Evolutionary conservation across 2,329 filamentous ascomycete genomes (phyloP).

Genomic region (Dactylellina drechsleri): DNA sequence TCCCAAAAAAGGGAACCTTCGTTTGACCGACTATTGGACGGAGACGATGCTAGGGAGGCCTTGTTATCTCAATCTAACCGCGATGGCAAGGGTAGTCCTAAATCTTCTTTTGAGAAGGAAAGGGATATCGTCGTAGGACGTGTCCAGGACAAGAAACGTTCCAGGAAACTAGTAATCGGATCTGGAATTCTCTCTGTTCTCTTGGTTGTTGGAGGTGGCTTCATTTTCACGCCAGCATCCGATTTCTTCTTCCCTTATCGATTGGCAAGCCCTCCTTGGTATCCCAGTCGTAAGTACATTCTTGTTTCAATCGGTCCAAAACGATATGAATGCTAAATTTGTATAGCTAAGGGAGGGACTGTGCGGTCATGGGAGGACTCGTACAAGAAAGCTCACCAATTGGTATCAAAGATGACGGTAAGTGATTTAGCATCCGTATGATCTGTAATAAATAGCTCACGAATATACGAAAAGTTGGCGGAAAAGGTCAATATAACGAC

Average conservation of each 20-base stretch:
- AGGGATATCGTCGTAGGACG: slow-evolving; percentile 12
- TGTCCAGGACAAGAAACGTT: slow-evolving; percentile 10
- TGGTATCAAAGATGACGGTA: slow-evolving; percentile 38
- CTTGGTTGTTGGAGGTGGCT: slow-evolving; percentile 12
- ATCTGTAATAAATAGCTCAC: slow-evolving; percentile 1
- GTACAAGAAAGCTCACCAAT: slow-evolving; percentile 27
- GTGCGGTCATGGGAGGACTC: slow-evolving; percentile 26
- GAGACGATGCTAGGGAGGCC: slow-evolving; percentile 26
- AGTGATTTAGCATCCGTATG: background rate
- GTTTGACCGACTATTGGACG: slow-evolving; percentile 26
- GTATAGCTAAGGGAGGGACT: slow-evolving; percentile 28
- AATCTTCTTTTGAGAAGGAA: slow-evolving; percentile 26
- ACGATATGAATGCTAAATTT: background rate
- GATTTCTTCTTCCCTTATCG: slow-evolving; percentile 72
- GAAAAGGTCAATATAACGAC: slow-evolving; percentile 95
- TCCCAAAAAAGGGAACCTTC: slow-evolving; percentile 19
- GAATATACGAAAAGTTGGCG: slow-evolving; percentile 64
- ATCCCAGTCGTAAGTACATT: slow-evolving; percentile 25
- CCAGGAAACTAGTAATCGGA: slow-evolving; percentile 20
- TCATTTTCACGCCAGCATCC: slow-evolving; percentile 63
- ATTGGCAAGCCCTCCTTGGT: slow-evolving; percentile 68
- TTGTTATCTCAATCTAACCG: slow-evolving; percentile 18
- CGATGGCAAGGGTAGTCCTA: slow-evolving; percentile 16
- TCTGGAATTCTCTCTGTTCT: slow-evolving; percentile 19
- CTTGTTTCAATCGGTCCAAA: background rate